phyloP scores from a whole-genome alignment of 192 early-diverging fungal species.

The Podila verticillata region DNA sequence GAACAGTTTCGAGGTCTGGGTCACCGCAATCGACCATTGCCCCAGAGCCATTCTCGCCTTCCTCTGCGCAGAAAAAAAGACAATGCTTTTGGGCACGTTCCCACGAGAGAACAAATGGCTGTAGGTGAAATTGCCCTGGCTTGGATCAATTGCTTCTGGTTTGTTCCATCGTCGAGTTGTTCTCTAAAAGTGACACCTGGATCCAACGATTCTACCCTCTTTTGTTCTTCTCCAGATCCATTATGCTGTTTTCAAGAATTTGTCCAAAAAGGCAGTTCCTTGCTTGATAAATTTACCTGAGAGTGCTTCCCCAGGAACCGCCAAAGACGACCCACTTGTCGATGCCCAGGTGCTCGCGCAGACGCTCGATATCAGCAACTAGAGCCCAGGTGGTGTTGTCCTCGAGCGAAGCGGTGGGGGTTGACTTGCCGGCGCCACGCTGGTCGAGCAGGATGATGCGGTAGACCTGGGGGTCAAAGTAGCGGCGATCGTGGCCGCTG shows the following conservation, averaged over 20 bases:
- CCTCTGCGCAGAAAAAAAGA: no score
- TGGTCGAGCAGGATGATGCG: constrained; percentile 76
- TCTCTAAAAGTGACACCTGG: background rate
- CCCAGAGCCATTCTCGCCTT: no score
- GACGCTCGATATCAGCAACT: constrained; percentile 70
- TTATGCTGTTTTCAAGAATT: background rate
- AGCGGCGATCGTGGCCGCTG: constrained; percentile 53
- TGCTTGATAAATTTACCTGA: constrained; percentile 24
- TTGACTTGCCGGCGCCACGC: constrained; percentile 72
- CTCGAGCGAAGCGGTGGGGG: constrained; percentile 68
- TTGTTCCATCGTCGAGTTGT: background rate
- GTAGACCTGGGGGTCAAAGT: constrained; percentile 67
- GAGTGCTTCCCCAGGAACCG: constrained; percentile 72
- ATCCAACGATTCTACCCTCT: background rate
- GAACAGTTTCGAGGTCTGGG: background rate
- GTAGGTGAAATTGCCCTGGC: no score
- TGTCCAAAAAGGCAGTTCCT: no score
- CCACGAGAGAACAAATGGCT: no score
- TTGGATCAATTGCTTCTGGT: background rate
- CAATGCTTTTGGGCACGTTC: no score
- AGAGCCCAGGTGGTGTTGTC: constrained; percentile 76
- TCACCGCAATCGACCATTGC: no score
- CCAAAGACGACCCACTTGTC: constrained; percentile 84
- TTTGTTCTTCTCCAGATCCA: background rate
- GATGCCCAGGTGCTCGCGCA: constrained; percentile 68